Evolutionary conservation across 306 rosid species (phyloP).

Genomic region (Mimosa pudica): DNA sequence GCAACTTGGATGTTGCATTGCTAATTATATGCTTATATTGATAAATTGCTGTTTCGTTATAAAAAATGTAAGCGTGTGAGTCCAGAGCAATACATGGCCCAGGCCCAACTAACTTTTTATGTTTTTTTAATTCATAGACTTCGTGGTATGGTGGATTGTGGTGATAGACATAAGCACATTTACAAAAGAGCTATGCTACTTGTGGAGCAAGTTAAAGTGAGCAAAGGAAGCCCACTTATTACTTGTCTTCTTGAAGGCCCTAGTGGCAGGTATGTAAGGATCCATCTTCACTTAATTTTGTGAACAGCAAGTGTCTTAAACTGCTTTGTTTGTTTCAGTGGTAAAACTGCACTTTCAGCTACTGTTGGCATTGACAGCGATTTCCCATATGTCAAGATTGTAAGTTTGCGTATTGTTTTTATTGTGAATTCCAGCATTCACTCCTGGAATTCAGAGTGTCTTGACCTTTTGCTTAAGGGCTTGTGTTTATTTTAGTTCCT

Average conservation of each 20-base stretch:
- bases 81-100: constrained; percentile 20
- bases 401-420: constrained; percentile 51
- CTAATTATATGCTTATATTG: constrained; percentile 5
- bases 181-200: constrained; percentile 80
- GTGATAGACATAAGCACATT: constrained; percentile 79
- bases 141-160: constrained; percentile 89
- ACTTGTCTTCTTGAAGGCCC: constrained; percentile 96
- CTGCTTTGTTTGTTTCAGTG: constrained; percentile 62
- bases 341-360: constrained; percentile 93
- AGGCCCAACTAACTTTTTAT: neutral
- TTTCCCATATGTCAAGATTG: constrained; percentile 96
- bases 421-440: constrained; percentile 12
- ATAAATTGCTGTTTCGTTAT: constrained; percentile 26
- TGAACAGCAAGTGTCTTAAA: constrained; percentile 40
- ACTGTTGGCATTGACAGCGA: constrained; percentile 96
- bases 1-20: constrained; percentile 1
- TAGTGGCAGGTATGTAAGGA: constrained; percentile 74
- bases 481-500: constrained; percentile 25
- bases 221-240: constrained; percentile 92
- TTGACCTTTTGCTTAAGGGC: constrained; percentile 22
- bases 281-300: constrained; percentile 29
- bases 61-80: constrained; percentile 20
- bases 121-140: constrained; percentile 56
- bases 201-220: constrained; percentile 95
- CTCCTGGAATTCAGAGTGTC: constrained; percentile 32